These are phyloP conservation scores for Stenogyne calaminthoides DNA, from an alignment of 305 asterid genomes.

Conservation along the genomic window DNA sequence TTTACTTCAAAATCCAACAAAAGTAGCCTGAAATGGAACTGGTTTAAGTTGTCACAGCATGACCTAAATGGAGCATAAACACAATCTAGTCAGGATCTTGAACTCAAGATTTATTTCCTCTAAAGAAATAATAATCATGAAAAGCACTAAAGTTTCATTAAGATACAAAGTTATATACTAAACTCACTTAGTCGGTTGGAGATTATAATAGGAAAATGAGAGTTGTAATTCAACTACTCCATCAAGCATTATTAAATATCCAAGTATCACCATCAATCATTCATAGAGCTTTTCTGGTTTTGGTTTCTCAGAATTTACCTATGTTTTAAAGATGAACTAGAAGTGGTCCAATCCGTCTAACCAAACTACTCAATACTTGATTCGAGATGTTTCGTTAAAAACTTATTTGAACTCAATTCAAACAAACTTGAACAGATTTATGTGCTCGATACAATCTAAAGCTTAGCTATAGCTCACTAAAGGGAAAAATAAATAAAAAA, in stretches of 20 bases:
- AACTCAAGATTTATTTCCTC: neutral
- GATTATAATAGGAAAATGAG: neutral
- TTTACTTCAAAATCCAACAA: neutral
- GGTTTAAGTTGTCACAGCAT: neutral
- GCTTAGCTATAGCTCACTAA: neutral
- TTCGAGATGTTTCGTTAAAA: neutral
- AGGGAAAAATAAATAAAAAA: neutral
- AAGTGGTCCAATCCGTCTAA: conserved; percentile 3
- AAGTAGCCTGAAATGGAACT: neutral
- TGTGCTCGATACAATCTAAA: neutral
- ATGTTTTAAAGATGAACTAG: neutral
- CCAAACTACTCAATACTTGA: neutral
- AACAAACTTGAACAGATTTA: neutral
- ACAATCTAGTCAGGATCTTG: conserved; percentile 9
- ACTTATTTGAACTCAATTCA: neutral
- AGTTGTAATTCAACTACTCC: conserved; percentile 29
- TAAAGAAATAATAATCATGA: neutral
- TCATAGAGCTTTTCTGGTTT: neutral
- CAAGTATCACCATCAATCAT: neutral
- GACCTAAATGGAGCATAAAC: neutral
- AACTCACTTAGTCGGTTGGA: conserved; percentile 23
- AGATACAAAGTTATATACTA: neutral
- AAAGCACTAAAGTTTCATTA: neutral
- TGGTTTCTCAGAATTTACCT: neutral
- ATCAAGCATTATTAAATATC: neutral